phyloP scores from a whole-genome alignment of 768 basidiomycete genomes.

The Galerina marginata region DNA sequence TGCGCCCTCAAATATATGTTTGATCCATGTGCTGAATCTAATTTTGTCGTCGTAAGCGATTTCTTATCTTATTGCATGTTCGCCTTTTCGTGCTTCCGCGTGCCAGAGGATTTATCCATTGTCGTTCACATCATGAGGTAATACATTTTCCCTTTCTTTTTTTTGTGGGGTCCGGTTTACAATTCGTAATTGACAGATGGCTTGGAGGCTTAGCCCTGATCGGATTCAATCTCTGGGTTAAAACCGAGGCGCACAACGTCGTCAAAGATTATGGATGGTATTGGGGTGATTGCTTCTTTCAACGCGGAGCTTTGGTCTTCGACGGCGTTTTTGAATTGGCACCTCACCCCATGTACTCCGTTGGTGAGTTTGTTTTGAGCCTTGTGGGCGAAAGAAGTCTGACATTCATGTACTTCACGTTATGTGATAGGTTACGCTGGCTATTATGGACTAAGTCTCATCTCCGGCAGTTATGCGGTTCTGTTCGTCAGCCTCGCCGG shows the following conservation, averaged over 20 bases:
- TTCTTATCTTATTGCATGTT: slow-evolving; percentile 96
- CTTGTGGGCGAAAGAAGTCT: neutral
- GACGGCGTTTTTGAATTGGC: slow-evolving; percentile 97
- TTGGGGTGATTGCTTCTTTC: slow-evolving; percentile 94
- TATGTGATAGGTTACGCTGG: slow-evolving; percentile 80
- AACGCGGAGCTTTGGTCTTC: slow-evolving; percentile 91
- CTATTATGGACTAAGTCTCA: slow-evolving; percentile 94
- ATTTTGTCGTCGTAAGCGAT: slow-evolving; percentile 59
- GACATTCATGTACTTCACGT: neutral
- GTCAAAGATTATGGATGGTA: slow-evolving; percentile 99
- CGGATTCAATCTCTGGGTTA: slow-evolving; percentile 97
- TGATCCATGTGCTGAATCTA: slow-evolving; percentile 2
- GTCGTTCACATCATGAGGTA: slow-evolving; percentile 81
- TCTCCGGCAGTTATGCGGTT: slow-evolving; percentile 87
- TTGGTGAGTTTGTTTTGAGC: slow-evolving; percentile 45
- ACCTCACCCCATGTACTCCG: slow-evolving; percentile 96
- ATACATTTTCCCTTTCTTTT: slow-evolving; percentile 1
- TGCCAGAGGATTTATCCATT: slow-evolving; percentile 77
- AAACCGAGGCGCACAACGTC: slow-evolving; percentile 95
- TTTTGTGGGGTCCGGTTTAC: neutral
- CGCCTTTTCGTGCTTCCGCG: slow-evolving; percentile 90
- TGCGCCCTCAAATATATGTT: neutral
- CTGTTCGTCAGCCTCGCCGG: slow-evolving; percentile 93
- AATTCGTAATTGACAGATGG: slow-evolving; percentile 62
- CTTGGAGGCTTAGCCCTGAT: slow-evolving; percentile 84